Conservation (phyloP, 257 asterid genomes). For the Ocimum tenuiflorum region DNA sequence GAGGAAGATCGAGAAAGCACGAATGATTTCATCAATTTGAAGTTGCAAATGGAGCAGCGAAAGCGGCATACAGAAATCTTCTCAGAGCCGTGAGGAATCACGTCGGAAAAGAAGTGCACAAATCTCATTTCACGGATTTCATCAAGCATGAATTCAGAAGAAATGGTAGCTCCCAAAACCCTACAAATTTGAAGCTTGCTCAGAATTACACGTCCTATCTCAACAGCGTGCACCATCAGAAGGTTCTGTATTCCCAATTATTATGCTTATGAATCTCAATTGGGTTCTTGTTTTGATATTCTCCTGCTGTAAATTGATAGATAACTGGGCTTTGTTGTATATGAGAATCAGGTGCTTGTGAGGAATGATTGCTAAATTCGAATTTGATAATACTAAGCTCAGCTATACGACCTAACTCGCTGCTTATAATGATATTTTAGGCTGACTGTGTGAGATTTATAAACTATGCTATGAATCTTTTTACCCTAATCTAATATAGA, state of each 20-base stretch:
- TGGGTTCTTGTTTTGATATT: neutral
- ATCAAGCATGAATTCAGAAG: slow-evolving; percentile 62
- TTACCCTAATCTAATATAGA: too few species aligned
- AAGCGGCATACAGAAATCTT: slow-evolving; percentile 57
- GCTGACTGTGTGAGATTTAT: too few species aligned
- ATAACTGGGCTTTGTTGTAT: too few species aligned
- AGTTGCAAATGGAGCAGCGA: slow-evolving; percentile 12
- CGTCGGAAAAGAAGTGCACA: slow-evolving; percentile 54
- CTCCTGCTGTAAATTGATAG: neutral
- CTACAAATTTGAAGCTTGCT: slow-evolving; percentile 55
- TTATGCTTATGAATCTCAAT: neutral
- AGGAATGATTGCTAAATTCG: too few species aligned
- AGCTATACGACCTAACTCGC: too few species aligned
- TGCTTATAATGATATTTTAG: too few species aligned
- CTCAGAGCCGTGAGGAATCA: slow-evolving; percentile 61
- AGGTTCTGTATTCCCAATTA: slow-evolving; percentile 32
- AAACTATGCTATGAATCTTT: too few species aligned
- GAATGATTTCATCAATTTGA: slow-evolving; percentile 40
- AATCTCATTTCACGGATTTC: slow-evolving; percentile 57
- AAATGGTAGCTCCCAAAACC: slow-evolving; percentile 12
- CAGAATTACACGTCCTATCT: slow-evolving; percentile 55
- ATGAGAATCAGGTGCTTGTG: too few species aligned
- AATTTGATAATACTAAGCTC: too few species aligned
- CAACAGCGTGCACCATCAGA: slow-evolving; percentile 81
- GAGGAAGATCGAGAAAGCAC: neutral